Evolutionary conservation across 371 early-diverging fungal species (phyloP), one percentile per base, ranked within the genome.

Genomic region (Cokeromyces recurvatus): DNA sequence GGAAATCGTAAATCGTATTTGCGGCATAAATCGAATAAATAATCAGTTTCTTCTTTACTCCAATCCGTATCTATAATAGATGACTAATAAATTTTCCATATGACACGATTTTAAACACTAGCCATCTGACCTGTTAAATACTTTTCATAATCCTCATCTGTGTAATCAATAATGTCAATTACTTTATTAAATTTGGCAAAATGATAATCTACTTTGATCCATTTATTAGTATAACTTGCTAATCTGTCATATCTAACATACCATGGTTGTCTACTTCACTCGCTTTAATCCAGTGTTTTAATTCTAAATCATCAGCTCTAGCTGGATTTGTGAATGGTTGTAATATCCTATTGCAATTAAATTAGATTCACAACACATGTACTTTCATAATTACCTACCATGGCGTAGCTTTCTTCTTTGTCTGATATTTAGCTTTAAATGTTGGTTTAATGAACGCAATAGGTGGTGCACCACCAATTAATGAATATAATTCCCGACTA

Each of bases 11-110:
- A 61, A 56, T 95, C 92, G 50, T 81, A 93, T 43, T 70, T 59
- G 44, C 71, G 59, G 54, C 92, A 93, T 27, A 95, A 62, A 9
- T 71, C 66, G 43, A 91, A 81, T 19, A 96, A 67, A 40, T 92
- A 85, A 57, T 84, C 86, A 0, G 95, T 95, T 47, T 96, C 95
- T 15, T 82, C 84, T 39, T 78, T 77, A 12, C 85, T 79, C 97
- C 97, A 96, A 27, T 80, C 83, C 4, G 77, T 58, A 46, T 84
- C 87, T 78, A 50, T 51, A 12, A n/a, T n/a, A n/a, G n/a, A n/a
- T n/a, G n/a, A n/a, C n/a, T n/a, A n/a, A n/a, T n/a, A n/a, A n/a
- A n/a, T n/a, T n/a, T n/a, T n/a, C n/a, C n/a, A n/a, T n/a, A n/a
- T n/a, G n/a, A n/a, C n/a, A n/a, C n/a, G n/a, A n/a, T n/a, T n/a